These are phyloP conservation scores for Plasmopara halstedii DNA, from an alignment of 352 stramenopile genomes.

Conservation along the genomic window DNA sequence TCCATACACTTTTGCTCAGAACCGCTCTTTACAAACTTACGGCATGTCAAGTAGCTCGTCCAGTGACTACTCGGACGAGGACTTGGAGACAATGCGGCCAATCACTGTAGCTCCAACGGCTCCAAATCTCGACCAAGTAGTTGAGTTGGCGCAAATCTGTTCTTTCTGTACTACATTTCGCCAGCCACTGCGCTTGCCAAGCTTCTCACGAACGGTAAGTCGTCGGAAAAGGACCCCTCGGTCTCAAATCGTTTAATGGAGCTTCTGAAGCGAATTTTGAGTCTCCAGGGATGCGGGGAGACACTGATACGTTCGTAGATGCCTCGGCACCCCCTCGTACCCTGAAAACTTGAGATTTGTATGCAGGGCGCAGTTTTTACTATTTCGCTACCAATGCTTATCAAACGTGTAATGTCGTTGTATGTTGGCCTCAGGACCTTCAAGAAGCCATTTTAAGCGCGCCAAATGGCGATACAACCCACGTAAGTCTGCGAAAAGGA, in stretches of 20 bases:
- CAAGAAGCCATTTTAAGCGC: slow-evolving; percentile 49
- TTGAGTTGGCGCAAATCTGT: slow-evolving; percentile 64
- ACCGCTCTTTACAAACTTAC: slow-evolving; percentile 17
- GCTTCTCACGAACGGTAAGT: slow-evolving; percentile 69
- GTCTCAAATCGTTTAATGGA: background rate
- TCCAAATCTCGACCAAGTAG: slow-evolving; percentile 23
- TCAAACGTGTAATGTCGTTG: slow-evolving; percentile 11
- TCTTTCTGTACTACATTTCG: slow-evolving; percentile 75
- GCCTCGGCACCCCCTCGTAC: slow-evolving; percentile 3
- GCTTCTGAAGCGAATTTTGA: slow-evolving; percentile 5
- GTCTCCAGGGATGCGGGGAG: slow-evolving; percentile 1
- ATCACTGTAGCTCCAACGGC: slow-evolving; percentile 7
- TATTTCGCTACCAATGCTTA: slow-evolving; percentile 10
- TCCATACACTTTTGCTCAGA: slow-evolving; percentile 15
- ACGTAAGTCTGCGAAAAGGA: slow-evolving; percentile 27
- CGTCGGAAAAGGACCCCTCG: slow-evolving; percentile 1
- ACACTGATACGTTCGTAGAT: slow-evolving; percentile 1
- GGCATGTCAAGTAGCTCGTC: slow-evolving; percentile 42
- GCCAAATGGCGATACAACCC: slow-evolving; percentile 28
- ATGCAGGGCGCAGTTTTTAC: slow-evolving; percentile 9
- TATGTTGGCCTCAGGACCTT: slow-evolving; percentile 40
- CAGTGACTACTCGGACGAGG: slow-evolving; percentile 33
- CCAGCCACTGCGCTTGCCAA: slow-evolving; percentile 53
- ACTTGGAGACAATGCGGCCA: slow-evolving; percentile 13
- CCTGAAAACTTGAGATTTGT: slow-evolving; percentile 23